Base-by-base conservation (phyloP, 2,329 filamentous ascomycete species). In the Colletotrichum chlorophyti region DNA sequence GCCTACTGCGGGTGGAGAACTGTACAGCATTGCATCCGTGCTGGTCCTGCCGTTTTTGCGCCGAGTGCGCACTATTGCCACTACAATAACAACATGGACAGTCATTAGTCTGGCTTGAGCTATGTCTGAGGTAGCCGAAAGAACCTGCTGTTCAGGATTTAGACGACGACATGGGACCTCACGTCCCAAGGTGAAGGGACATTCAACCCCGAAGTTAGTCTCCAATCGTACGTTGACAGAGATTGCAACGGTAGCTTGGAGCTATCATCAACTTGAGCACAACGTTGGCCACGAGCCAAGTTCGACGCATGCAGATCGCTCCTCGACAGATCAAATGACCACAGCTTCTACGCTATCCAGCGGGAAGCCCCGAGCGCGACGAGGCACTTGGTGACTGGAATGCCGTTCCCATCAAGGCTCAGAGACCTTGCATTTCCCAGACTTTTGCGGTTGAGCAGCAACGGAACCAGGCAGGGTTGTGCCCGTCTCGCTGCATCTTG, bases 1-100 rank as follows among this genome's bases (percentile, higher is more conserved):
- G 27, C 43, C 5, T 23, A 17, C 52, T 60, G 57, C 57, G 45
- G 57, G 43, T 34, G 35, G 31, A 19, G 32, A 41, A 7, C 35
- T 37, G 19, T 43, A 24, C 27, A 35, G 29, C 38, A 27, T 17
- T 49, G 24, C 19, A 46, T 38, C 29, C 34, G 43, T 19, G 23
- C 31, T 19, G 26, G 46, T 31, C 21, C 31, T 24, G 37, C 19
- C 15, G 8, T 46, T n/a, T n/a, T n/a, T n/a, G n/a, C n/a, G n/a
- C n/a, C n/a, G n/a, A n/a, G n/a, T n/a, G n/a, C n/a, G n/a, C 17
- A 14, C 17, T 15, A 40, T 21, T 49, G 21, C 35, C 35, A 8
- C 15, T 10, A 17, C 14, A 10, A 17, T 14, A 5, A 17, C 19
- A n/a, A n/a, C n/a, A n/a, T n/a, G n/a, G n/a, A n/a, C n/a, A n/a